These are phyloP conservation scores for Nannizziopsis barbatae DNA, from an alignment of 2,329 filamentous ascomycete species.

Conservation along the genomic window DNA sequence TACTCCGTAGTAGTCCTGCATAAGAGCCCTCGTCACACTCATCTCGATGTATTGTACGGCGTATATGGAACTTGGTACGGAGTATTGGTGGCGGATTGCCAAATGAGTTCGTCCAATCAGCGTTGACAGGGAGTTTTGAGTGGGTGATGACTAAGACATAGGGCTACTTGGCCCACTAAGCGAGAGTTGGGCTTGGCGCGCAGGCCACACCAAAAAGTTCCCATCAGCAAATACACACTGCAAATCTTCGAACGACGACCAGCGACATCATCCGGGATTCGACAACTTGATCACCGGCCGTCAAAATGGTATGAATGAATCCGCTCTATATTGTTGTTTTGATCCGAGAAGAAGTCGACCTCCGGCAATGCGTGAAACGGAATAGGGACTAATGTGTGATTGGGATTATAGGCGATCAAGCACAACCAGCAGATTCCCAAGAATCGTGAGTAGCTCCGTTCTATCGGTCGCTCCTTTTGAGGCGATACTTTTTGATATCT, in stretches of 20 bases:
- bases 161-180: slow-evolving; percentile 32
- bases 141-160: slow-evolving; percentile 16
- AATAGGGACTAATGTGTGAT: slow-evolving; percentile 17
- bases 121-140: not conserved
- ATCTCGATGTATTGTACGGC: too few species aligned
- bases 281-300: slow-evolving; percentile 42
- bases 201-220: slow-evolving; percentile 34
- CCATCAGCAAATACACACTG: slow-evolving; percentile 27
- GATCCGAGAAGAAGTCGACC: not conserved
- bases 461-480: not conserved
- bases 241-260: slow-evolving; percentile 29
- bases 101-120: too few species aligned
- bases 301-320: slow-evolving; percentile 39
- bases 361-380: not conserved
- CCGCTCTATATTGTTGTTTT: not conserved
- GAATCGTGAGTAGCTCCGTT: slow-evolving; percentile 58
- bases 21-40: too few species aligned
- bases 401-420: slow-evolving; percentile 70
- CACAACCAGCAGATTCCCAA: slow-evolving; percentile 98
- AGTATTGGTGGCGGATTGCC: too few species aligned
- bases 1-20: too few species aligned
- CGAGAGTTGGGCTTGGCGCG: slow-evolving; percentile 30
- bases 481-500: not conserved
- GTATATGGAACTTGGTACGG: too few species aligned
- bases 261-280: slow-evolving; percentile 34